Conservation (phyloP, 129 eudicot species). For the Tagetes erecta region DNA sequence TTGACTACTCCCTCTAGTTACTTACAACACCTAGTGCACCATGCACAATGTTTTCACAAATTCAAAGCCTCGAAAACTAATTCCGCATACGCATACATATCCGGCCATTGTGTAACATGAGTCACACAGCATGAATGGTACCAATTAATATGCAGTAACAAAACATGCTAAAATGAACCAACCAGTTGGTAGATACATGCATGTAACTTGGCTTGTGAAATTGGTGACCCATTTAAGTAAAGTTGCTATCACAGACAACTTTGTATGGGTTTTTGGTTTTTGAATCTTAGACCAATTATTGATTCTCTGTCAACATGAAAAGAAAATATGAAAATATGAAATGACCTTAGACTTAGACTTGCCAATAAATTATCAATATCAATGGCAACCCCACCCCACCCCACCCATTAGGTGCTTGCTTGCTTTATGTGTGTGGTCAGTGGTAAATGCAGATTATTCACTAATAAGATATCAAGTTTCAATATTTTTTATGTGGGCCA, state of each 20-base stretch:
- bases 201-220: conserved; percentile 6
- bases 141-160: neutral
- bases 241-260: conserved; percentile 30
- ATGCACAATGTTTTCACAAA: neutral
- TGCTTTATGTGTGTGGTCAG: conserved; percentile 24
- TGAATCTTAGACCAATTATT: conserved; percentile 39
- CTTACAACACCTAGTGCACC: neutral
- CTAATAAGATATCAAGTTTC: conserved; percentile 12
- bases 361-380: conserved; percentile 21
- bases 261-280: conserved; percentile 41
- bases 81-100: neutral
- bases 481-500: neutral
- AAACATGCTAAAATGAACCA: neutral
- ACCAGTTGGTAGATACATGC: neutral
- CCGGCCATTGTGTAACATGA: conserved; percentile 2
- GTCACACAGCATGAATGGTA: conserved; percentile 10
- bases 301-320: conserved; percentile 33
- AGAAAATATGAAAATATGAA: conserved; percentile 15
- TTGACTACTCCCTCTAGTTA: neutral
- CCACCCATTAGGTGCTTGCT: conserved; percentile 33
- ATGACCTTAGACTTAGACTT: conserved; percentile 21
- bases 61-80: neutral
- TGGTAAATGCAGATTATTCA: conserved; percentile 28
- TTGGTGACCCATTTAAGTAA: neutral
- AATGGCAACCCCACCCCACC: conserved; percentile 26